Percentiles rank a stretch among this genome's conserved stretches.
phyloP scores from a whole-genome alignment of 352 stramenopile genomes.

The Globisporangium middletonii region DNA sequence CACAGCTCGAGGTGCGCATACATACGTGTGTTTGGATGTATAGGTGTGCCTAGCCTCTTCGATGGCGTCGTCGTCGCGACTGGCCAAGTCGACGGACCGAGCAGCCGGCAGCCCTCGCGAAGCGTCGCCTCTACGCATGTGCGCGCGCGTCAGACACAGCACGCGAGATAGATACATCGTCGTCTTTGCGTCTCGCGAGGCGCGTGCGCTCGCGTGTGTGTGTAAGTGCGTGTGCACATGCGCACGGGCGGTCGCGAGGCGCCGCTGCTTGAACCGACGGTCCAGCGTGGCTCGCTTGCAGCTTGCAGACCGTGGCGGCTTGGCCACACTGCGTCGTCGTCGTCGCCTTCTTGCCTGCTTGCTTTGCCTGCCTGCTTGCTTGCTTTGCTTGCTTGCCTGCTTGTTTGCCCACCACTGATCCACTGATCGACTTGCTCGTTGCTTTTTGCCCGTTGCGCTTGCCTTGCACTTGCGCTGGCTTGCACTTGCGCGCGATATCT shows the following conservation, averaged over 20 bases:
- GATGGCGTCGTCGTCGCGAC: not conserved
- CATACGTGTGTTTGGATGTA: not conserved
- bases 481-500: not conserved
- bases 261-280: not conserved
- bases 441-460: not conserved
- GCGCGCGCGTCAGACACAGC: too few species aligned
- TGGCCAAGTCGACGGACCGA: not conserved
- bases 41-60: too few species aligned
- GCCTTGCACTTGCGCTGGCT: not conserved
- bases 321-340: not conserved
- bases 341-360: too few species aligned
- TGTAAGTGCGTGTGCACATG: too few species aligned
- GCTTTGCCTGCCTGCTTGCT: too few species aligned
- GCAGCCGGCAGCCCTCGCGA: not conserved
- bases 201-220: too few species aligned
- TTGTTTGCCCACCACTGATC: too few species aligned
- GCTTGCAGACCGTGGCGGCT: not conserved
- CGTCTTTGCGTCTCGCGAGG: too few species aligned
- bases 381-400: too few species aligned
- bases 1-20: conserved; percentile 11
- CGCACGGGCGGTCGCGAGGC: too few species aligned
- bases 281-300: not conserved
- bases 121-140: conserved; percentile 18
- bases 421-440: too few species aligned
- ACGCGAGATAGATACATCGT: too few species aligned